phyloP scores from a whole-genome alignment of 2,329 filamentous ascomycete species.

The Alternaria brassicae region DNA sequence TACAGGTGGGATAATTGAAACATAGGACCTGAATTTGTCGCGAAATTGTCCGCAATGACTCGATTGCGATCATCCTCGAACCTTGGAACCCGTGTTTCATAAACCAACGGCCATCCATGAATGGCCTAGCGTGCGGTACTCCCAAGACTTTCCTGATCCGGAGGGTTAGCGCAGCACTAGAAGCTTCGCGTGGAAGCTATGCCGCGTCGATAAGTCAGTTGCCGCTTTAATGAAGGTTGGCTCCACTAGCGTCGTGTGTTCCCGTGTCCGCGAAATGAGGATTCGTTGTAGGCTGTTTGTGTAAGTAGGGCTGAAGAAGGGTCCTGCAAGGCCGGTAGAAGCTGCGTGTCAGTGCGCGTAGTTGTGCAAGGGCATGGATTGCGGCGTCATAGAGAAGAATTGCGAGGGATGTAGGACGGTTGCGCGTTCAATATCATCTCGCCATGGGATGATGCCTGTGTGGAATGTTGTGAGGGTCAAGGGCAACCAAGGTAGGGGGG shows the following conservation, averaged over 20 bases:
- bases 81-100: constrained; percentile 10
- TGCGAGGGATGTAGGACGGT: constrained; percentile 15
- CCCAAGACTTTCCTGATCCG: constrained; percentile 3
- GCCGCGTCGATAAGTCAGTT: constrained; percentile 22
- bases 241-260: constrained; percentile 7
- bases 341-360: constrained; percentile 31
- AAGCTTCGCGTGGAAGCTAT: constrained; percentile 31
- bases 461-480: background rate
- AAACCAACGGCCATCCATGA: constrained; percentile 9
- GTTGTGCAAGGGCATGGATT: constrained; percentile 29
- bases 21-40: background rate
- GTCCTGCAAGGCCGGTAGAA: constrained; percentile 26
- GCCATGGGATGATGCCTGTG: background rate
- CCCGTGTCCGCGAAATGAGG: constrained; percentile 20
- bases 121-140: constrained; percentile 2
- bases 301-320: constrained; percentile 26
- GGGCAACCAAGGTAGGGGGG: background rate
- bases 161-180: constrained; percentile 5
- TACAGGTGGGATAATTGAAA: background rate
- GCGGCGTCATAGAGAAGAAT: constrained; percentile 21
- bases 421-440: constrained; percentile 5
- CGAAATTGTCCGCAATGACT: background rate
- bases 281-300: constrained; percentile 6
- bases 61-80: background rate
- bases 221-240: constrained; percentile 2